Evolutionary conservation across 2,329 filamentous ascomycete species (phyloP), one percentile per base, ranked within the genome.

Genomic region (Fusarium tupiense): DNA sequence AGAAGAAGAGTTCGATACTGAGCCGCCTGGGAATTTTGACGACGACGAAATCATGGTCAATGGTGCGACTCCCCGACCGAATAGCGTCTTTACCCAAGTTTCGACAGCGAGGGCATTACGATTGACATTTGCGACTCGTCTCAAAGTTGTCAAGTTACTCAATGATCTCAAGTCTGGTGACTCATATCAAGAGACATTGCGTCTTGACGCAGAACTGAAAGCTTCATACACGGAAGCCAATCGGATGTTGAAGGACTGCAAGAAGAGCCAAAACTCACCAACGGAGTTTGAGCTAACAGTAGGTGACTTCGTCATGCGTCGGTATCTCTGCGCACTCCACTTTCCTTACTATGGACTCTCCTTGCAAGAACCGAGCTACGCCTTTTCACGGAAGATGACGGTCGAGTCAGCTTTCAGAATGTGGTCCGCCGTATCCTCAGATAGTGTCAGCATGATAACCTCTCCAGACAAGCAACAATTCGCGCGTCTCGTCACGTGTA

Each of bases 261-360:
- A 40, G 41, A 57, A 71, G 4, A 57, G 58, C 11, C 73, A 76
- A 20, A 49, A 43, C 8, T 74, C 78, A 0, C 81, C 80, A 0
- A 79, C 82, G 0, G 65, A 72, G 1, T 87, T 88, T 61, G 83
- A 85, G n/a, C 76, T 84, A 10, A 83, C 84, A 8, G 73, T 87
- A 2, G 76, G 89, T 11, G 86, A 90, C 35, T 82, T 89, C 47
- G 78, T 89, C 29, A 83, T 90, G 68, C 85, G 87, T 33, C 87
- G 88, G 14, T 90, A 89, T 73, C 78, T 91, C 6, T 82, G 88
- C 11, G 82, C 86, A 0, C 82, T 92, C 1, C 90, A 93, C 75
- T 82, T 88, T 6, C 87, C 88, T 0, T 90, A 85, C 75, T 85
- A 87, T 33, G 78, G 78, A 2, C 76, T 81, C 1, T 81, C 85